phyloP scores from a whole-genome alignment of 495 filamentous ascomycete species.

The Neurospora hispaniola region DNA sequence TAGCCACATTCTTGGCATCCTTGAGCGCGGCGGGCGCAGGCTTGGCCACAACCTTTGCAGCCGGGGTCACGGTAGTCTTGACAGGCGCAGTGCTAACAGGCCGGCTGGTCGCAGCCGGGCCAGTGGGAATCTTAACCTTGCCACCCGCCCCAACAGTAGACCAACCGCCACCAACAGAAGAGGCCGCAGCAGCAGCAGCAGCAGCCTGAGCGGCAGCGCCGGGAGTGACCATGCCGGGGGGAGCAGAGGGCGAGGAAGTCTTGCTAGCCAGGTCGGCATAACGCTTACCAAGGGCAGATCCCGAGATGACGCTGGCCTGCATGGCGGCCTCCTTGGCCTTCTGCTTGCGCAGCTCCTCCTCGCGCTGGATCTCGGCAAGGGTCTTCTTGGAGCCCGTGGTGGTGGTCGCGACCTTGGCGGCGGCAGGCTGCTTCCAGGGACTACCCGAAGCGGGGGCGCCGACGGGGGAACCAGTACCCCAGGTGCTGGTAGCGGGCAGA shows the following conservation, averaged over 20 bases:
- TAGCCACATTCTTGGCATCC: conserved; percentile 45
- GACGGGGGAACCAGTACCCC: conserved; percentile 68
- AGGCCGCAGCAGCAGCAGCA: conserved; percentile 21
- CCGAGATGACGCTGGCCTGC: conserved; percentile 37
- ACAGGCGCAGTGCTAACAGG: conserved; percentile 41
- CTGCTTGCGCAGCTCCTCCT: conserved; percentile 86
- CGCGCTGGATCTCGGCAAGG: conserved; percentile 89
- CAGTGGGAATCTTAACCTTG: conserved; percentile 67
- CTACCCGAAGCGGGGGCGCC: conserved; percentile 39
- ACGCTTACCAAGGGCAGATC: conserved; percentile 58
- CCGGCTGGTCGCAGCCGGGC: conserved; percentile 45
- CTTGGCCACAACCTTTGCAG: conserved; percentile 27
- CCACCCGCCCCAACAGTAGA: conserved; percentile 93
- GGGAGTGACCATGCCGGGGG: conserved; percentile 7
- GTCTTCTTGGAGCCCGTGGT: conserved; percentile 64
- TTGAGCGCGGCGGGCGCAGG: conserved; percentile 20
- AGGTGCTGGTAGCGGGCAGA: conserved; percentile 79
- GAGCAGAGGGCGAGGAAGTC: conserved; percentile 10
- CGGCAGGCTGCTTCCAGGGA: conserved; percentile 51
- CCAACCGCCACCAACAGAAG: conserved; percentile 56
- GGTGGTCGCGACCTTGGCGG: conserved; percentile 21
- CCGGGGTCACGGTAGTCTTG: conserved; percentile 17
- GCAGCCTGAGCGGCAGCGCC: conserved; percentile 11
- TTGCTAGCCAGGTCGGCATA: conserved; percentile 96
- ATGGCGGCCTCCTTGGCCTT: conserved; percentile 47